Conservation (phyloP, 495 filamentous ascomycete species). For the Penicillium dipodomyicola region DNA sequence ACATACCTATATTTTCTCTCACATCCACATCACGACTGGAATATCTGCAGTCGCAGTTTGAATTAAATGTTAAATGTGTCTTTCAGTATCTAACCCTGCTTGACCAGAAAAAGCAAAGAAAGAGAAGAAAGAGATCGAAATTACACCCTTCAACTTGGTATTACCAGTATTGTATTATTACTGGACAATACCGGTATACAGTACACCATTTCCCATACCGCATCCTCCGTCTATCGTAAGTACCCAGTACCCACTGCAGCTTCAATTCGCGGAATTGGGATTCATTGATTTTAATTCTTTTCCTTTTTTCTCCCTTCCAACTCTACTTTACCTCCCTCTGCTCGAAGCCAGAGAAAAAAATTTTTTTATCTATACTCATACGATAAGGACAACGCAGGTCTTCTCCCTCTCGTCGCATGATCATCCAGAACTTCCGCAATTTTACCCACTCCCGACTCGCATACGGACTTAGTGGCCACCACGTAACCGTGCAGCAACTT, state of each 20-base stretch:
- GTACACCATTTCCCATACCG: constrained; percentile 5
- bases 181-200: constrained; percentile 3
- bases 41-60: neutral
- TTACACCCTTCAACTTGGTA: neutral
- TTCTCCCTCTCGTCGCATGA: constrained; percentile 33
- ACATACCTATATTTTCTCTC: neutral
- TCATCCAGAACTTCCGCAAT: constrained; percentile 22
- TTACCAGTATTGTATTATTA: constrained; percentile 9
- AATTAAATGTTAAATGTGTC: neutral
- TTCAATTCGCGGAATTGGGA: constrained; percentile 29
- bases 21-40: neutral
- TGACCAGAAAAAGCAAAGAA: neutral
- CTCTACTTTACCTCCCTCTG: constrained; percentile 6
- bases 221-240: constrained; percentile 14
- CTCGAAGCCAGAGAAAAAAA: constrained; percentile 5
- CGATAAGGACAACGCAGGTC: constrained; percentile 32
- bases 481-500: constrained; percentile 46
- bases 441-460: constrained; percentile 25
- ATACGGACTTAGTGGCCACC: constrained; percentile 35
- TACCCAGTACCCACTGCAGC: constrained; percentile 32
- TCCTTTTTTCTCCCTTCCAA: constrained; percentile 11
- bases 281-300: constrained; percentile 35
- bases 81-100: neutral
- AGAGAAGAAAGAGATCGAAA: neutral
- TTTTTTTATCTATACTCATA: neutral